Evolutionary conservation across 2,329 filamentous ascomycete species (phyloP), one percentile per base, ranked within the genome.

Genomic region (Sporothrix humicola): DNA sequence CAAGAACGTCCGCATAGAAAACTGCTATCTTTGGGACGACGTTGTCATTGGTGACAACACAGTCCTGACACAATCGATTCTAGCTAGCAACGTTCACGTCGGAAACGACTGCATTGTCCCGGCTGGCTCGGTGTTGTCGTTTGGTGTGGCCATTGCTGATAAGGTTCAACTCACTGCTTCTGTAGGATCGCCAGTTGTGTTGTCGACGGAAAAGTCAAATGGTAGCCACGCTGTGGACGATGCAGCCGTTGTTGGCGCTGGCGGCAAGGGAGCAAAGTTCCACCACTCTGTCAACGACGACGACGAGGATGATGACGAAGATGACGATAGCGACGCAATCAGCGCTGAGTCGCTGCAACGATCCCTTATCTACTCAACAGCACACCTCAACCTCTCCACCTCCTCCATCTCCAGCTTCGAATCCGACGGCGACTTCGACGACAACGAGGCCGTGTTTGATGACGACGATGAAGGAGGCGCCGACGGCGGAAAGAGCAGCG

Each of bases 11-110:
- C 88, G 85, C 52, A 89, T 99, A 75, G 87, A 92, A 66, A 88
- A 93, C 77, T 92, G 93, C 26, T 95, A 94, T 78, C 89, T 99
- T 76, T 98, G 95, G 95, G 93, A 98, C 78, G 89, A 94, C 77
- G 90, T 90, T 0, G 88, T 87, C 5, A 89, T 99, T 77, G 92
- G 90, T 0, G 93, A 98, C 79, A 91, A 90, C 23, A 87, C 91
- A 17, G 87, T 87, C 31, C 84, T 99, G 66, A 86, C 87, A 9
- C 88, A 90, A 76, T 91, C 94, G 1, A 89, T 99, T 58, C 84
- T 99, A 72, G 96, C 93, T 4, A 90, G 91, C 78, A 88, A 89
- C 65, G 92, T 87, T 20, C 84, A 87, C 1, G 83, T 99, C 72
- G 94, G 94, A 26, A 91, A 90, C 77, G 87, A 88, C 72, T 92